Evolutionary conservation across 768 basidiomycete species (phyloP).

Genomic region (Leccinum olivaceopallidum): DNA sequence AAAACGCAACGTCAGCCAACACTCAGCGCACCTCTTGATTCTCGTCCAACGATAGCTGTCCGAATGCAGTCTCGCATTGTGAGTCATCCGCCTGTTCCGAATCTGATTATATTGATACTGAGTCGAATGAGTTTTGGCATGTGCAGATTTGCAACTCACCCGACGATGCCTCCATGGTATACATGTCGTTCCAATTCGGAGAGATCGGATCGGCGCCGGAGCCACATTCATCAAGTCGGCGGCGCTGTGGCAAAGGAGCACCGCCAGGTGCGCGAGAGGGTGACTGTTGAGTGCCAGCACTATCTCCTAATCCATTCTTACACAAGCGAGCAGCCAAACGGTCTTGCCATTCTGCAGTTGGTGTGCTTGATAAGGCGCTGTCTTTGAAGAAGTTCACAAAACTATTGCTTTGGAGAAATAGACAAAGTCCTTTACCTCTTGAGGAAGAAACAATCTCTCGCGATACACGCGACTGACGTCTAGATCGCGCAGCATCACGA

Average conservation of each 20-base stretch:
- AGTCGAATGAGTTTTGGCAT: slow-evolving; percentile 7
- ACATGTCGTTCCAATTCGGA: slow-evolving; percentile 60
- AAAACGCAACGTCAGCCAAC: slow-evolving; percentile 2
- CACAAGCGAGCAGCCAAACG: slow-evolving; percentile 59
- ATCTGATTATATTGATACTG: slow-evolving; percentile 29
- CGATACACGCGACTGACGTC: slow-evolving; percentile 74
- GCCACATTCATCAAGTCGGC: slow-evolving; percentile 40
- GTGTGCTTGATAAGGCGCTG: slow-evolving; percentile 58
- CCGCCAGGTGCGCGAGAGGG: slow-evolving; percentile 31
- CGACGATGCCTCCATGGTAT: slow-evolving; percentile 50
- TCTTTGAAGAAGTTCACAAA: slow-evolving; percentile 37
- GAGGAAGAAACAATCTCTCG: slow-evolving; percentile 79
- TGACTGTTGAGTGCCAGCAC: slow-evolving; percentile 12
- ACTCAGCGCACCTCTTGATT: slow-evolving; percentile 58
- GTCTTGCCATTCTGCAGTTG: slow-evolving; percentile 80
- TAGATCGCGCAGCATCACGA: slow-evolving; percentile 59
- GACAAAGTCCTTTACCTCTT: slow-evolving; percentile 41
- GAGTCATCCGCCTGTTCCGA: slow-evolving; percentile 39
- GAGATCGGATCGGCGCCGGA: slow-evolving; percentile 18
- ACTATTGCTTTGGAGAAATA: background rate
- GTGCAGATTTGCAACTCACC: slow-evolving; percentile 21
- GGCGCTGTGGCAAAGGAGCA: slow-evolving; percentile 44
- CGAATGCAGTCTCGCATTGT: slow-evolving; percentile 56
- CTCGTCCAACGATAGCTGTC: slow-evolving; percentile 73
- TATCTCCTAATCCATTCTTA: slow-evolving; percentile 21